phyloP scores from a whole-genome alignment of 2,329 filamentous ascomycete genomes.

The Cordyceps farinosa region DNA sequence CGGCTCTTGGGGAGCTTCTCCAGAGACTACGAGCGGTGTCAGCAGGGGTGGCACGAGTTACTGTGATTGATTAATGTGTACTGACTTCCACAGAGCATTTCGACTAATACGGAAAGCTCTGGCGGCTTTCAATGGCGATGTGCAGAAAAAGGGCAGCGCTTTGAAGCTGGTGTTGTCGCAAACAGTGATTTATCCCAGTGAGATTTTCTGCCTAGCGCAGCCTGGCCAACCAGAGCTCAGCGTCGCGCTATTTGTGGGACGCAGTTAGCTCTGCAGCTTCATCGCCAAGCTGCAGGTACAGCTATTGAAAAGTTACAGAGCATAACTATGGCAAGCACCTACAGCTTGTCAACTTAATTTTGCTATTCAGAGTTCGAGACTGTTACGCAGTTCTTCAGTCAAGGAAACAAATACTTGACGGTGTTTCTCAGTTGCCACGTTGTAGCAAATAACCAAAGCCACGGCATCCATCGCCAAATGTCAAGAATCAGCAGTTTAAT shows the following conservation, averaged over 20 bases:
- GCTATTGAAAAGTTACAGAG: not conserved
- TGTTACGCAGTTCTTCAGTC: too few relatives aligned
- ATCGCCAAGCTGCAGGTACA: not conserved
- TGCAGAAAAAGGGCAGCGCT: constrained; percentile 19
- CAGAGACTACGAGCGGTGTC: constrained; percentile 68
- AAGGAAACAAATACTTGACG: too few relatives aligned
- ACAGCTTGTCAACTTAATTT: too few relatives aligned
- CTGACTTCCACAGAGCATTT: constrained; percentile 50
- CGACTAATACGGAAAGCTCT: constrained; percentile 29
- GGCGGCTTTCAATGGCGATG: constrained; percentile 30
- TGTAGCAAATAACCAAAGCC: too few relatives aligned
- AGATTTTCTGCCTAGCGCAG: constrained; percentile 12
- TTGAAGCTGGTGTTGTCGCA: constrained; percentile 4
- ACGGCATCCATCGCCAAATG: too few relatives aligned
- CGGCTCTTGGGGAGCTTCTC: constrained; percentile 90
- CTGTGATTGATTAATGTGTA: not conserved
- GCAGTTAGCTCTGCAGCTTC: too few relatives aligned
- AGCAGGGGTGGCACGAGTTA: not conserved
- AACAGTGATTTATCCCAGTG: constrained; percentile 3
- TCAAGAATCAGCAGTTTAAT: too few relatives aligned
- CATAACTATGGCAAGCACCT: too few relatives aligned
- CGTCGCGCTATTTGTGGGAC: not conserved
- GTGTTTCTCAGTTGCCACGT: too few relatives aligned
- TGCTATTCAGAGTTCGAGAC: too few relatives aligned
- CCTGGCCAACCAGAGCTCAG: not conserved